Evolutionary conservation across 2,329 filamentous ascomycete species (phyloP).

Genomic region (Purpureocillium lavendulum): DNA sequence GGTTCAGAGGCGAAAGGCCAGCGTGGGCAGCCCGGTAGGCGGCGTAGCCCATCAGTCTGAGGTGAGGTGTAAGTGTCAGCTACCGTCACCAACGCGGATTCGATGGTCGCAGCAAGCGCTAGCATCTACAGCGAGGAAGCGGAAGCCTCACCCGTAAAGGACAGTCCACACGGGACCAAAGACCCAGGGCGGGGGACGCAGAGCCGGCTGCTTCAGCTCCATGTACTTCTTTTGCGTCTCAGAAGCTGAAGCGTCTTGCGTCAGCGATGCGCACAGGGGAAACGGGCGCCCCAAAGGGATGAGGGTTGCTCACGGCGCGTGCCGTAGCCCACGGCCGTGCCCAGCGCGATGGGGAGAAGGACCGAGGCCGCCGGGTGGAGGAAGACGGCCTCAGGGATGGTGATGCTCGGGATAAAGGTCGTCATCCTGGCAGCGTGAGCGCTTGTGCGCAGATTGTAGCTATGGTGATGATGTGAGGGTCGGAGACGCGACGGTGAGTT

Average conservation of each 20-base stretch:
- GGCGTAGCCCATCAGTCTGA: slow-evolving; percentile 72
- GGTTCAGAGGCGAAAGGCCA: slow-evolving; percentile 50
- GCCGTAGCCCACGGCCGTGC: slow-evolving; percentile 64
- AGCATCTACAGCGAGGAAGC: no score
- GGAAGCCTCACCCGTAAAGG: slow-evolving; percentile 54
- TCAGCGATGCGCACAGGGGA: no score
- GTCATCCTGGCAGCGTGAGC: slow-evolving; percentile 60
- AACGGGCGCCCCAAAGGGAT: not conserved
- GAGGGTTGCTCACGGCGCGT: slow-evolving; percentile 47
- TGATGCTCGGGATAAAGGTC: slow-evolving; percentile 68
- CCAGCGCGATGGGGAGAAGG: slow-evolving; percentile 65
- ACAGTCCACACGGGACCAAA: slow-evolving; percentile 60
- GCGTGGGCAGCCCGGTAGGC: slow-evolving; percentile 66
- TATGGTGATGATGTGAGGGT: not conserved
- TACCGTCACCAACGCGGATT: no score
- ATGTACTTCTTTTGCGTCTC: slow-evolving; percentile 55
- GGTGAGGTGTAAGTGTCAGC: not conserved
- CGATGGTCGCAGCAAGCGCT: no score
- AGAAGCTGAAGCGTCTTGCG: slow-evolving; percentile 32
- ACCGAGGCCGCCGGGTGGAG: slow-evolving; percentile 64
- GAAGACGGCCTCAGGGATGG: slow-evolving; percentile 64
- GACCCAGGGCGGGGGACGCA: slow-evolving; percentile 50
- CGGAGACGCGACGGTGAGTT: not conserved
- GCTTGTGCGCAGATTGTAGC: no score
- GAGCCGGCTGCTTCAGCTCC: slow-evolving; percentile 58